phyloP scores from a whole-genome alignment of 2,329 filamentous ascomycete genomes.

The Zopfia rhizophila region DNA sequence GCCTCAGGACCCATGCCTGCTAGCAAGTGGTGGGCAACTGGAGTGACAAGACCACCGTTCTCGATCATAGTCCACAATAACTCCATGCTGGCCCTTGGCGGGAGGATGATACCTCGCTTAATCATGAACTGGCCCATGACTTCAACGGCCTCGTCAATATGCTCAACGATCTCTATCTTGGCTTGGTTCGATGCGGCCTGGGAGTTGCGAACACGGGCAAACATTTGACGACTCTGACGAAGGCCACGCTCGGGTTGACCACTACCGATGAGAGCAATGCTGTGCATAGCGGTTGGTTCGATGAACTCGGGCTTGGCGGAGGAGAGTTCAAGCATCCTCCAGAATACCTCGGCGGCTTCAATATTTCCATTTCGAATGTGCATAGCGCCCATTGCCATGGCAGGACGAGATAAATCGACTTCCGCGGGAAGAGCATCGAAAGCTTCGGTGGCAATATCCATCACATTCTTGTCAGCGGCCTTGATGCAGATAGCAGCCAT shows the following conservation, averaged over 20 bases:
- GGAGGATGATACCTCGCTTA: conserved; percentile 62
- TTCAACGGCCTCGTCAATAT: conserved; percentile 87
- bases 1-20: conserved; percentile 69
- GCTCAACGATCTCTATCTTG: conserved; percentile 71
- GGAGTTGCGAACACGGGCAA: conserved; percentile 78
- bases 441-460: conserved; percentile 70
- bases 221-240: conserved; percentile 83
- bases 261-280: conserved; percentile 85
- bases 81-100: conserved; percentile 66
- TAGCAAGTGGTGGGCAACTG: conserved; percentile 69
- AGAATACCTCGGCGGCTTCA: conserved; percentile 79
- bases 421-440: conserved; percentile 62
- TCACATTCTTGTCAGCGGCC: conserved; percentile 83
- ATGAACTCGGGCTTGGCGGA: conserved; percentile 75
- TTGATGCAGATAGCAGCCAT: conserved; percentile 78
- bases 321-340: conserved; percentile 74
- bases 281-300: conserved; percentile 90
- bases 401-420: conserved; percentile 61
- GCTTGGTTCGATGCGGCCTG: conserved; percentile 59
- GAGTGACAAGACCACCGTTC: conserved; percentile 70
- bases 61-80: conserved; percentile 73
- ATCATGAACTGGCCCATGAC: conserved; percentile 70
- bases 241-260: conserved; percentile 86
- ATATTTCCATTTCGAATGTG: conserved; percentile 86
- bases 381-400: conserved; percentile 86